Evolutionary conservation across 257 asterid genomes (phyloP).

Genomic region (Solanum ahanhuiri): DNA sequence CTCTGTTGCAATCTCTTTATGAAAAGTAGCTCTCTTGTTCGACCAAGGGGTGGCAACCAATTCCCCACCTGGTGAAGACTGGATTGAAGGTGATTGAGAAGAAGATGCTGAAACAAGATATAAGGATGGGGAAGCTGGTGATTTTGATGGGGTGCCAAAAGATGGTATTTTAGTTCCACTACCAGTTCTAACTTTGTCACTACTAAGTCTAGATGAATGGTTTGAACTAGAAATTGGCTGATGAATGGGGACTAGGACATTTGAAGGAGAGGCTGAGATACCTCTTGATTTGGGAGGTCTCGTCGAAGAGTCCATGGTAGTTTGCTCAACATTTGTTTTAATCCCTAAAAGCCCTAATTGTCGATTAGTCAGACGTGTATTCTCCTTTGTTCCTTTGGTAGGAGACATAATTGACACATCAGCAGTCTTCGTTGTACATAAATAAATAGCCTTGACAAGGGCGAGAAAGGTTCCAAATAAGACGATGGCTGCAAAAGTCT

Average conservation of each 20-base stretch:
- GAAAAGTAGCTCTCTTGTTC: conserved; percentile 45
- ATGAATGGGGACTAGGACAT: conserved; percentile 71
- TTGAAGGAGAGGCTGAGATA: conserved; percentile 43
- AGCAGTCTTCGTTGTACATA: conserved; percentile 42
- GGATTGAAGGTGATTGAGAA: conserved; percentile 44
- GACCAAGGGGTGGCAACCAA: conserved; percentile 66
- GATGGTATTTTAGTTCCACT: conserved; percentile 38
- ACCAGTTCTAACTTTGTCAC: conserved; percentile 47
- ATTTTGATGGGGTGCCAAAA: conserved; percentile 52
- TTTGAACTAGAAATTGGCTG: conserved; percentile 38
- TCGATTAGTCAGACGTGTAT: conserved; percentile 45
- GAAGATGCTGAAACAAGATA: conserved; percentile 55
- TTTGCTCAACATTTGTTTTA: conserved; percentile 40
- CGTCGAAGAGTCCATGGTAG: conserved; percentile 41
- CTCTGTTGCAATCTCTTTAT: conserved; percentile 63
- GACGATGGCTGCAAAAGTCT: conserved; percentile 30
- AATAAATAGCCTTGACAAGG: conserved; percentile 44
- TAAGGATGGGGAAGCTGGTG: conserved; percentile 69
- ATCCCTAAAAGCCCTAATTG: conserved; percentile 77
- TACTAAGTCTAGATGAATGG: conserved; percentile 35
- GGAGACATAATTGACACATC: conserved; percentile 40
- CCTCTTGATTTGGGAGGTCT: conserved; percentile 61
- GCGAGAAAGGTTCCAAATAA: conserved; percentile 54
- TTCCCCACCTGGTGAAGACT: conserved; percentile 47
- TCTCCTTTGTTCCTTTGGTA: conserved; percentile 54